Evolutionary conservation across 371 early-diverging fungal genomes (phyloP).

Genomic region (Zychaea mexicana): DNA sequence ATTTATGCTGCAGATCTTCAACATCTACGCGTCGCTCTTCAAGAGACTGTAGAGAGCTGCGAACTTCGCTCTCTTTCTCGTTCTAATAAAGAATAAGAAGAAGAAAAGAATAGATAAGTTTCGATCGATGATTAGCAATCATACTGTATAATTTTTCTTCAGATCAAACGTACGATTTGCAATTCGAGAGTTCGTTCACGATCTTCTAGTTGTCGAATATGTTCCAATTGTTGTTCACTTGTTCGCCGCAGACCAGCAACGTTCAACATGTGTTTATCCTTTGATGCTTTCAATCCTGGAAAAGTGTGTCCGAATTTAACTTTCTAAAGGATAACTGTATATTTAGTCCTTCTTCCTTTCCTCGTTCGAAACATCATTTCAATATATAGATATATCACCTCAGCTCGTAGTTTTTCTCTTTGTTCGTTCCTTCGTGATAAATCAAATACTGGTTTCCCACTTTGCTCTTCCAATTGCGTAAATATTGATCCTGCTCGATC

Average conservation of each 20-base stretch:
- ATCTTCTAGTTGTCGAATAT: conserved; percentile 41
- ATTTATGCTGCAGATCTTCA: conserved; percentile 47
- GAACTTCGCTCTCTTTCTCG: conserved; percentile 47
- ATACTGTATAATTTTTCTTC: background rate
- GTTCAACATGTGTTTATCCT: conserved; percentile 34
- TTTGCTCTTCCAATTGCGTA: conserved; percentile 80
- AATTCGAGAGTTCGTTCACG: conserved; percentile 28
- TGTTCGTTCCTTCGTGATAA: conserved; percentile 77
- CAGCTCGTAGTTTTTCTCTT: conserved; percentile 71
- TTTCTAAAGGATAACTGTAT: conserved; percentile 16
- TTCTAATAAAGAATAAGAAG: conserved; percentile 4
- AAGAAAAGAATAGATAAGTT: background rate
- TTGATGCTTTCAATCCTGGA: conserved; percentile 34
- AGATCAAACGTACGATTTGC: conserved; percentile 31
- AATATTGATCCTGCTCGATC: conserved; percentile 82
- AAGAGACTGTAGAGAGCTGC: conserved; percentile 45
- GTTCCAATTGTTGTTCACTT: conserved; percentile 45
- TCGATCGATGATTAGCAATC: background rate
- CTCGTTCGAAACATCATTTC: background rate
- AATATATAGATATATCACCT: conserved; percentile 27
- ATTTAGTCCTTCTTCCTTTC: no score
- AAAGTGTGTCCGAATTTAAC: conserved; percentile 47
- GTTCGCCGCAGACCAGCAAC: conserved; percentile 35
- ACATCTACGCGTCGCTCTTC: conserved; percentile 51
- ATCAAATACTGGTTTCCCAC: conserved; percentile 72